Percentiles rank a stretch among this genome's conserved stretches.
These are phyloP conservation scores for Hura crepitans DNA, from an alignment of 441 rosid species.

Conservation along the genomic window DNA sequence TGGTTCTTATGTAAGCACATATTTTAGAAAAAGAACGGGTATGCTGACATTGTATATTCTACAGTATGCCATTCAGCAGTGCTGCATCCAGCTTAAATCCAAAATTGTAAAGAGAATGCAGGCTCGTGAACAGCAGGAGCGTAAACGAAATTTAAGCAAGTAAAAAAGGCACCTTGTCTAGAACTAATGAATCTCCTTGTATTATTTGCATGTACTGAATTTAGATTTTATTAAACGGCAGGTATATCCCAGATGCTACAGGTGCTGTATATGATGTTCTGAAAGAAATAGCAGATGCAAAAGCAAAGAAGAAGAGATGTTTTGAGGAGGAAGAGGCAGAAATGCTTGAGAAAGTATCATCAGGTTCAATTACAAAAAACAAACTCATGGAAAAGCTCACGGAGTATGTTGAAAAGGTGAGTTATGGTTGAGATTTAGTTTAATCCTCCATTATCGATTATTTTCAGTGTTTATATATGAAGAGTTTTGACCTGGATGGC, in stretches of 20 bases:
- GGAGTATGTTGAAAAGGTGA: constrained; percentile 85
- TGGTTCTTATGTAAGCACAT: not conserved
- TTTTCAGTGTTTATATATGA: not conserved
- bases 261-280: constrained; percentile 71
- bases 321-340: constrained; percentile 48
- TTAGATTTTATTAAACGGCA: constrained; percentile 29
- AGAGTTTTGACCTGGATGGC: not conserved
- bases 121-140: constrained; percentile 94
- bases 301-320: constrained; percentile 55
- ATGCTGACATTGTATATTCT: constrained; percentile 27
- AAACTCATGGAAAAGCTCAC: constrained; percentile 67
- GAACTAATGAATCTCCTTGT: not conserved
- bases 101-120: constrained; percentile 80
- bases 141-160: constrained; percentile 89
- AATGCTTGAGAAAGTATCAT: constrained; percentile 54
- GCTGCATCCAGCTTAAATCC: constrained; percentile 90
- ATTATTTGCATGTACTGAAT: constrained; percentile 10
- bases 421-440: constrained; percentile 14
- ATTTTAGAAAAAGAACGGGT: constrained; percentile 6
- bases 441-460: not conserved
- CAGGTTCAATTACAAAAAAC: constrained; percentile 58
- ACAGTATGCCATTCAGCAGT: constrained; percentile 88
- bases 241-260: constrained; percentile 87
- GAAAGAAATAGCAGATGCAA: constrained; percentile 62
- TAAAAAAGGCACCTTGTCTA: constrained; percentile 23